Evolutionary conservation across 2,329 filamentous ascomycete species (phyloP).

Genomic region (Trichoderma sp.): DNA sequence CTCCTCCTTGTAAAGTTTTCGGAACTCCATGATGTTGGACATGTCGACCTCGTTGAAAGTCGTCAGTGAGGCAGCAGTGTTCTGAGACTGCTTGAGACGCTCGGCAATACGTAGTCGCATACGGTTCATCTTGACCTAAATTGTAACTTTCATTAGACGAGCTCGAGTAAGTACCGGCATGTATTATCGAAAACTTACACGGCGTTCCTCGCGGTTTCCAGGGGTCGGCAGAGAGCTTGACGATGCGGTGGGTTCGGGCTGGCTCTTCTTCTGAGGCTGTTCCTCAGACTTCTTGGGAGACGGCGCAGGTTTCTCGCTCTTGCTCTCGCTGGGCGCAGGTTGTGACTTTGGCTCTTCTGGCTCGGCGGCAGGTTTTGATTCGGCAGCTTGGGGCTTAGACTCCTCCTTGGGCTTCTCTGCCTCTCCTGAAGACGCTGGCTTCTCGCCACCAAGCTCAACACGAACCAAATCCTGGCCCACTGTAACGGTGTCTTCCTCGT

Average conservation of each 20-base stretch:
- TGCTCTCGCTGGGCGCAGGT: constrained; percentile 39
- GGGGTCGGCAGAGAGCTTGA: constrained; percentile 35
- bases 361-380: constrained; percentile 19
- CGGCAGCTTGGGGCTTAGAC: background rate
- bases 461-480: constrained; percentile 91
- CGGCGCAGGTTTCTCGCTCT: constrained; percentile 33
- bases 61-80: constrained; percentile 93
- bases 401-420: constrained; percentile 25
- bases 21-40: constrained; percentile 95
- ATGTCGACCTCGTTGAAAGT: constrained; percentile 99
- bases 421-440: constrained; percentile 35
- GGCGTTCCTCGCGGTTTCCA: constrained; percentile 82
- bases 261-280: constrained; percentile 32
- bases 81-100: constrained; percentile 98
- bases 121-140: constrained; percentile 97
- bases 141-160: background rate
- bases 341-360: constrained; percentile 11
- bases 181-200: constrained; percentile 58
- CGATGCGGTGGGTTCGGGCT: constrained; percentile 29
- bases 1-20: constrained; percentile 96
- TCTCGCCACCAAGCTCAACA: constrained; percentile 67
- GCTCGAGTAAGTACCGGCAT: background rate
- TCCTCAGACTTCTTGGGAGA: constrained; percentile 25
- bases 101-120: constrained; percentile 98
- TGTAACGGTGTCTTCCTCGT: constrained; percentile 91